Base-by-base conservation (phyloP, 805 yeast species). In the Candida verbasci region DNA sequence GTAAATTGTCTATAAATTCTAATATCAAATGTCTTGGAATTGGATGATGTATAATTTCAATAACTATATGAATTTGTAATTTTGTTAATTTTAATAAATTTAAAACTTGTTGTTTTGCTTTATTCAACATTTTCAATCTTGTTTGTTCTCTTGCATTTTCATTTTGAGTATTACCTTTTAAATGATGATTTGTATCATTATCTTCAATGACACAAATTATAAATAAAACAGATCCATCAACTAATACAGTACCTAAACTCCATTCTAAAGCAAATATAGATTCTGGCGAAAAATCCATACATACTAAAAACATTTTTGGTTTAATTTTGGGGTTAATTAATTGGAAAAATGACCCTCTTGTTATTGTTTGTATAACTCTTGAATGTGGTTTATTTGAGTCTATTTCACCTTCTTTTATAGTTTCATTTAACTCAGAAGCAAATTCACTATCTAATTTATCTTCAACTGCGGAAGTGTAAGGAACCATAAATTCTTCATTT, bases 251-350 rank as follows among this genome's bases (percentile, higher is more conserved):
- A 2, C 97, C 97, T 47, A 89, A 69, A 29, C 88, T 76, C 84
- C 96, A 88, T 50, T 86, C 93, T 16, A 89, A 66, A 0, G 96
- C 93, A 56, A 83, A 84, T 25, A 72, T 69, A 2, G 95, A 81
- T 53, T 87, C 96, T 0, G 86, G 83, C 3, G 91, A 79, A 44
- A 83, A 72, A 55, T 89, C 96, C 65, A 83, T 75, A 50, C 93
- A 86, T 15, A 87, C 72, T 32, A 88, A 60, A 56, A 80, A 86
- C 52, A 85, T 74, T 47, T 78, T 77, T 27, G 73, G 73, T 41
- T 67, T 68, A 34, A 61, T 53, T 39, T 56, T 56, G 12, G 70
- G 70, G 45, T 63, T 63, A 25, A 67, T 61, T 20, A 75, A 56
- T 42, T 72, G 72, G 49, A 79, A 80, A 48, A 78, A 78, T 43